Evolutionary conservation across 768 basidiomycete genomes (phyloP).

Genomic region (Boletus sensibilis): DNA sequence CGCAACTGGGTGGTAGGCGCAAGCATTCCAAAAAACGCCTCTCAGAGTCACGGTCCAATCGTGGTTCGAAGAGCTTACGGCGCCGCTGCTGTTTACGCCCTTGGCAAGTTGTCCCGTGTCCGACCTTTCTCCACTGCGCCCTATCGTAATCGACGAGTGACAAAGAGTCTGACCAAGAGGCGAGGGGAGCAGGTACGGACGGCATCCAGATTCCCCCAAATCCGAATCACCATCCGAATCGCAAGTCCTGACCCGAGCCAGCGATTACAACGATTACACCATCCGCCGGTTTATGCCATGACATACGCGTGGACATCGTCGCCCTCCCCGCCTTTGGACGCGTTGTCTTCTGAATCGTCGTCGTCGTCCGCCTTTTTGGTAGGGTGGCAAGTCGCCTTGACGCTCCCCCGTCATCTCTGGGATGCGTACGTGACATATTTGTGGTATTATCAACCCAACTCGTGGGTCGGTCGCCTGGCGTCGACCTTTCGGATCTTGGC

Average conservation of each 20-base stretch:
- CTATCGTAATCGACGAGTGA: constrained; percentile 21
- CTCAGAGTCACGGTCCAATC: background rate
- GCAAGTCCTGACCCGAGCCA: background rate
- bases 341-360: constrained; percentile 5
- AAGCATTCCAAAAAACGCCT: background rate
- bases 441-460: constrained; percentile 60
- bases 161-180: constrained; percentile 4
- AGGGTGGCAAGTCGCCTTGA: constrained; percentile 3
- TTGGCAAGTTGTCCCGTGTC: background rate
- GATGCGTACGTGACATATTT: constrained; percentile 58
- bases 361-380: constrained; percentile 23
- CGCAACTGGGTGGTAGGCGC: too few relatives aligned
- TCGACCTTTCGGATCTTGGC: constrained; percentile 66
- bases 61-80: constrained; percentile 4
- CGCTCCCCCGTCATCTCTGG: constrained; percentile 50
- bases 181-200: background rate
- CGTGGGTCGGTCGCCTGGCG: constrained; percentile 67
- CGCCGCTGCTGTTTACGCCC: constrained; percentile 2
- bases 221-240: background rate
- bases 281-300: constrained; percentile 8
- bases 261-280: constrained; percentile 6
- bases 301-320: constrained; percentile 7
- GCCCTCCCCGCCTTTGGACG: constrained; percentile 5
- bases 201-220: background rate
- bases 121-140: constrained; percentile 22